Percentiles rank a stretch among this genome's conserved stretches.
Evolutionary conservation across 768 basidiomycete species (phyloP).

Genomic region (Leccinum longicurvipes): DNA sequence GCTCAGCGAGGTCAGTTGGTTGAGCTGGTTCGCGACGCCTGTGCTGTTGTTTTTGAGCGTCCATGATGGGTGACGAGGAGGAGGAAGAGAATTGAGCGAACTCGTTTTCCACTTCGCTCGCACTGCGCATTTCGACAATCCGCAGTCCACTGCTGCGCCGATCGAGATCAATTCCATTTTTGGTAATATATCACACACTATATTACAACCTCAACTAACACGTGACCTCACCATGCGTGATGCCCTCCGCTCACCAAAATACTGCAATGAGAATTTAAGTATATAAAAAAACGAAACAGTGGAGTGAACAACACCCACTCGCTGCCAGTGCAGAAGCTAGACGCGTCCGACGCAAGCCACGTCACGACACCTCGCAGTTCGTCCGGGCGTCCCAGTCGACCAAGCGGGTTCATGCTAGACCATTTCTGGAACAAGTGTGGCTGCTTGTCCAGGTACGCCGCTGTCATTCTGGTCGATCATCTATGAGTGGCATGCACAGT

Average conservation of each 20-base stretch:
- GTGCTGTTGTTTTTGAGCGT: slow-evolving; percentile 15
- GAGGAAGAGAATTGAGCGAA: neutral
- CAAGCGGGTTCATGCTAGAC: slow-evolving; percentile 67
- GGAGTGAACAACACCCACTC: slow-evolving; percentile 51
- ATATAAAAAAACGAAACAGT: neutral
- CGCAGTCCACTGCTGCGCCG: slow-evolving; percentile 35
- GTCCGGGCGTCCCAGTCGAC: slow-evolving; percentile 66
- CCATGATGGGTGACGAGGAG: slow-evolving; percentile 25
- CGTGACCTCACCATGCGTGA: slow-evolving; percentile 29
- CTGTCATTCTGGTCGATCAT: slow-evolving; percentile 57
- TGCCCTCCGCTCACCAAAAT: slow-evolving; percentile 33
- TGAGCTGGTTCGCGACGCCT: slow-evolving; percentile 41
- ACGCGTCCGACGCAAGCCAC: slow-evolving; percentile 75
- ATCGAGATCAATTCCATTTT: slow-evolving; percentile 31
- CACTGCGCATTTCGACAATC: slow-evolving; percentile 25
- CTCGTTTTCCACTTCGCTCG: neutral
- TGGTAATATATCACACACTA: slow-evolving; percentile 9
- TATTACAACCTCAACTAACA: slow-evolving; percentile 15
- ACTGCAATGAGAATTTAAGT: slow-evolving; percentile 10
- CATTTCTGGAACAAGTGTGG: slow-evolving; percentile 63
- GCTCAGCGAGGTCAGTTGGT: slow-evolving; percentile 54
- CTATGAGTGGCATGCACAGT: slow-evolving; percentile 9
- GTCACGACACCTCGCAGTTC: slow-evolving; percentile 68
- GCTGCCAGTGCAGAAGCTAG: slow-evolving; percentile 78
- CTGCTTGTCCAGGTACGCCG: slow-evolving; percentile 61